These are phyloP conservation scores for Coemansia erecta DNA, from an alignment of 192 early-diverging fungal genomes.

Conservation along the genomic window DNA sequence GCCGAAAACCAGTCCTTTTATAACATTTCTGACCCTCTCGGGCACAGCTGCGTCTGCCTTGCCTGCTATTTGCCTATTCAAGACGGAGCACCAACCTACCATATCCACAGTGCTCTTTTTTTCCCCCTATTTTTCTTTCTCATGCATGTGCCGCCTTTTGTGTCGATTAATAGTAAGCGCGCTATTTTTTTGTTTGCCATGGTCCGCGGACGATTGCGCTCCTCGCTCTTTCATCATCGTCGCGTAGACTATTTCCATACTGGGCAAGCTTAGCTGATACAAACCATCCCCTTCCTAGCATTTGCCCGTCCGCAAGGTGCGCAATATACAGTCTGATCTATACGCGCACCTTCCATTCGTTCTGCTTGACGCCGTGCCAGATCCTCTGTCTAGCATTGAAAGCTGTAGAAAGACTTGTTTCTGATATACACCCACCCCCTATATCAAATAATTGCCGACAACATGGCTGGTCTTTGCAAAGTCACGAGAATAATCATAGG, in stretches of 20 bases:
- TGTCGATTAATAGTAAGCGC: not conserved
- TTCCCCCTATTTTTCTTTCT: not conserved
- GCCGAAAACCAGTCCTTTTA: slow-evolving; percentile 9
- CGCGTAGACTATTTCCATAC: not conserved
- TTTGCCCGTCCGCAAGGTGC: no score
- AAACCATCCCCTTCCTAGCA: no score
- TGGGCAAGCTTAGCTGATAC: no score
- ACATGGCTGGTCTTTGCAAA: not conserved
- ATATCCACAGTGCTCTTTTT: not conserved
- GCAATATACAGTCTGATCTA: no score
- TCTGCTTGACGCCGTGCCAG: no score
- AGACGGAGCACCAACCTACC: not conserved
- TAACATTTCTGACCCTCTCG: not conserved
- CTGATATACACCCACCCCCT: no score
- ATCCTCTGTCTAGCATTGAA: no score
- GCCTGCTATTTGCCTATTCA: not conserved
- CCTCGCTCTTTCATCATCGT: not conserved
- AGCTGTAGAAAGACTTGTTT: not conserved
- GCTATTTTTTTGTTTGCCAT: not conserved
- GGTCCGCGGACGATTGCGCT: slow-evolving; percentile 1
- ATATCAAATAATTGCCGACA: slow-evolving; percentile 1
- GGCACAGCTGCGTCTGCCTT: not conserved
- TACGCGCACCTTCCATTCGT: no score
- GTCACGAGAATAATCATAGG: slow-evolving; percentile 1
- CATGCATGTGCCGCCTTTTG: slow-evolving; percentile 2